These are phyloP conservation scores for Kingdonia uniflora DNA, from an alignment of 164 flowering plant genomes.

Conservation along the genomic window DNA sequence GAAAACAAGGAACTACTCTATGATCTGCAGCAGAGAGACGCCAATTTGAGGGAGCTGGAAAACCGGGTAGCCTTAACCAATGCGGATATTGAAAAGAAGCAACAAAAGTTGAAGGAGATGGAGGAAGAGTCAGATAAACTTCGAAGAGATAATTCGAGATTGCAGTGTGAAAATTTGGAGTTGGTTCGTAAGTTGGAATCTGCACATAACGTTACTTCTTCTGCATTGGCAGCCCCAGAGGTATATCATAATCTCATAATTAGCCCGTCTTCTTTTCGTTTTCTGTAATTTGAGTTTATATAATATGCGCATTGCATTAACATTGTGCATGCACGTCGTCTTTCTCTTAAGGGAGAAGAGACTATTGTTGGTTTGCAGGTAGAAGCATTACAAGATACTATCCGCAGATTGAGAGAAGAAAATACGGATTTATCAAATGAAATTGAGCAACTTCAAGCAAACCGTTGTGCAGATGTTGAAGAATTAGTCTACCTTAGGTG, in stretches of 20 bases:
- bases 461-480: conserved; percentile 63
- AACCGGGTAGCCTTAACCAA: conserved; percentile 14
- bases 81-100: conserved; percentile 20
- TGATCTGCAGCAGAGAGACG: conserved; percentile 43
- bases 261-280: too few relatives aligned
- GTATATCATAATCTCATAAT: conserved; percentile 15
- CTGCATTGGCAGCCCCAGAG: conserved; percentile 47
- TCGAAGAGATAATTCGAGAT: conserved; percentile 32
- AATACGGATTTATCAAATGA: conserved; percentile 45
- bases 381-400: conserved; percentile 27
- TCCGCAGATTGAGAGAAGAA: conserved; percentile 26
- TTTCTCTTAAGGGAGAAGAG: too few relatives aligned
- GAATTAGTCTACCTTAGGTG: conserved; percentile 86
- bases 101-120: conserved; percentile 39
- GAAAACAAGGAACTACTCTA: conserved; percentile 49
- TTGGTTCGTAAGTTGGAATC: conserved; percentile 53
- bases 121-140: conserved; percentile 40
- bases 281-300: too few relatives aligned
- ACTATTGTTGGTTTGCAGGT: conserved; percentile 28
- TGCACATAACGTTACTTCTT: conserved; percentile 3
- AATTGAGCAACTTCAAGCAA: conserved; percentile 55
- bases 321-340: too few relatives aligned
- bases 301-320: too few relatives aligned
- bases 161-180: conserved; percentile 61
- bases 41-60: conserved; percentile 46